Percentiles rank a stretch among this genome's conserved stretches.
phyloP scores from a whole-genome alignment of 2,329 filamentous ascomycete genomes.

The Aulographum hederae region DNA sequence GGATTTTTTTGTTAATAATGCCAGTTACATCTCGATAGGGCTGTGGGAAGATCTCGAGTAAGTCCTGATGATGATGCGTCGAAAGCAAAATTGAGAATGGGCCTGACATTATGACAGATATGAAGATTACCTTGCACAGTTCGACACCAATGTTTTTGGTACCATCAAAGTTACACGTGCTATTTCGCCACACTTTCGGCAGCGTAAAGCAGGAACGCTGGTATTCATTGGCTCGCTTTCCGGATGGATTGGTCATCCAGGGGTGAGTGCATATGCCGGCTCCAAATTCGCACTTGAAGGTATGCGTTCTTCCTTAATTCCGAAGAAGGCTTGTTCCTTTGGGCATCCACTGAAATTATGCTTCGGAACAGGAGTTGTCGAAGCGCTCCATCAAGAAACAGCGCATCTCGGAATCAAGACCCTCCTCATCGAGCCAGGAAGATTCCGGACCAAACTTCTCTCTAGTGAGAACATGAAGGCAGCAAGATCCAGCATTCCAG shows the following conservation, averaged over 20 bases:
- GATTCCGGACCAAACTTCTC: constrained; percentile 16
- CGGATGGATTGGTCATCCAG: constrained; percentile 7
- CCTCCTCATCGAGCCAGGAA: constrained; percentile 19
- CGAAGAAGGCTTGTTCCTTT: too few relatives aligned
- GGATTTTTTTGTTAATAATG: constrained; percentile 19
- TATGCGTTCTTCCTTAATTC: constrained; percentile 1
- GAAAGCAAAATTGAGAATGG: not conserved
- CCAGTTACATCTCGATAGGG: constrained; percentile 12
- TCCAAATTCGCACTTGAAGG: constrained; percentile 17
- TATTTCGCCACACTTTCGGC: constrained; percentile 20
- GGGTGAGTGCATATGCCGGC: constrained; percentile 15
- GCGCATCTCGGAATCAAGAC: constrained; percentile 15
- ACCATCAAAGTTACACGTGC: constrained; percentile 19
- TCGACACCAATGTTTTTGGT: constrained; percentile 24
- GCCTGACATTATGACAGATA: constrained; percentile 8
- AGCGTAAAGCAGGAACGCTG: constrained; percentile 16
- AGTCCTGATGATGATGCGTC: constrained; percentile 6
- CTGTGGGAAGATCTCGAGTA: constrained; percentile 12
- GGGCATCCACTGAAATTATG: not conserved
- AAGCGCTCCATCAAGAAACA: constrained; percentile 13
- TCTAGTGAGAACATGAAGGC: constrained; percentile 10
- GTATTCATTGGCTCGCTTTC: constrained; percentile 14
- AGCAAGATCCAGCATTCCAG: constrained; percentile 6
- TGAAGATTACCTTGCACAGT: constrained; percentile 18
- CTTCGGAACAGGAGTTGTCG: constrained; percentile 7